Evolutionary conservation across 192 early-diverging fungal genomes (phyloP).

Genomic region (Funneliformis geosporum): DNA sequence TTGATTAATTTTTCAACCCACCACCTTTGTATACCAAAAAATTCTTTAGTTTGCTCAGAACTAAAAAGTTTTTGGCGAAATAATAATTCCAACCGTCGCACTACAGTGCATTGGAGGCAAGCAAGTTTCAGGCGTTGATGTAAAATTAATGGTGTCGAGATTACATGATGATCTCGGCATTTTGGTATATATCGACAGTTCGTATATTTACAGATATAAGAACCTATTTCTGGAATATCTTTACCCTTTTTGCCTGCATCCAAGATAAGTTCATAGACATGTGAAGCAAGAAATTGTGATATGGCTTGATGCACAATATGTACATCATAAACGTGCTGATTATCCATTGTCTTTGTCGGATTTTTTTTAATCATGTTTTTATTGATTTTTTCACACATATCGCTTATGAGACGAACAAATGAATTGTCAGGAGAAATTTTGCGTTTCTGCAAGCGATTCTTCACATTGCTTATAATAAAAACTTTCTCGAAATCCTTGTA

Average conservation of each 20-base stretch:
- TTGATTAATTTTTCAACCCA: constrained; percentile 1
- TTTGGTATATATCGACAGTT: not conserved
- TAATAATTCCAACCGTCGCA: not conserved
- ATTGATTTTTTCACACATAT: not conserved
- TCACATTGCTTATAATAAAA: not conserved
- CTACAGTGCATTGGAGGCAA: constrained; percentile 3
- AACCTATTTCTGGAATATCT: not conserved
- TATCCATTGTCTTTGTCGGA: not conserved
- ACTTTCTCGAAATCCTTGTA: not conserved
- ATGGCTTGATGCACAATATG: not conserved
- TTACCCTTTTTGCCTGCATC: not conserved
- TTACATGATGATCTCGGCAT: not conserved
- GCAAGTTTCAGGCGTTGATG: constrained; percentile 1
- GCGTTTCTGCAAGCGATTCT: not conserved
- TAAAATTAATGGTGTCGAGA: not conserved
- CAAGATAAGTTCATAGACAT: constrained; percentile 18
- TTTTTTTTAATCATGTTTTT: too few relatives aligned
- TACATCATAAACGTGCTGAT: constrained; percentile 8
- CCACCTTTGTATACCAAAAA: not conserved
- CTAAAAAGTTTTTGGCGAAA: not conserved
- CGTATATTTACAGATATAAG: constrained; percentile 9
- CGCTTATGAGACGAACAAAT: not conserved
- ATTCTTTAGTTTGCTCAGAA: not conserved
- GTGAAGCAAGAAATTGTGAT: not conserved
- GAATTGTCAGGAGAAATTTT: constrained; percentile 2